These are phyloP conservation scores for Daldinia sp. DNA, from an alignment of 2,329 filamentous ascomycete species.

Conservation along the genomic window DNA sequence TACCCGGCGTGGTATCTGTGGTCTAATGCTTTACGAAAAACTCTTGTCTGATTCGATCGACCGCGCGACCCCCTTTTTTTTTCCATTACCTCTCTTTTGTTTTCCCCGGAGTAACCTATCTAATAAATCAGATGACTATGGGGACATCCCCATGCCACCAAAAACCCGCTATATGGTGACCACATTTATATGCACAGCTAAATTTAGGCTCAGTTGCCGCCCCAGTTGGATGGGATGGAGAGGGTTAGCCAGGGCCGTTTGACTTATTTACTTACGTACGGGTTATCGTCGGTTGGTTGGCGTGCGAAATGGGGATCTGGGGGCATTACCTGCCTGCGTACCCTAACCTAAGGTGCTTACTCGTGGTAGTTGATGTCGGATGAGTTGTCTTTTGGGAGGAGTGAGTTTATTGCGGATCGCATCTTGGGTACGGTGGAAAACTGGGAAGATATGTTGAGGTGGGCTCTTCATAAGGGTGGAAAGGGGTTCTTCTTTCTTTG, in stretches of 20 bases:
- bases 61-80: neutral
- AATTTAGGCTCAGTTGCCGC: slow-evolving; percentile 17
- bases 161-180: slow-evolving; percentile 1
- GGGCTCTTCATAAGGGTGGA: neutral
- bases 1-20: neutral
- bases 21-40: slow-evolving; percentile 9
- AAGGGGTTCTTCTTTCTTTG: neutral
- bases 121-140: slow-evolving; percentile 16
- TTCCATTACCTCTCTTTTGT: too few relatives aligned
- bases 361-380: neutral
- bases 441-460: neutral
- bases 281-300: neutral
- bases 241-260: neutral
- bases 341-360: neutral
- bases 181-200: slow-evolving; percentile 9
- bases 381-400: neutral
- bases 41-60: slow-evolving; percentile 10
- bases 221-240: neutral
- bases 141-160: neutral
- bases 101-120: slow-evolving; percentile 4
- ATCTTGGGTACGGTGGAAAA: neutral
- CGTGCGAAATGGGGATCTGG: neutral
- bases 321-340: neutral
- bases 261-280: neutral
- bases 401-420: neutral